Conservation (phyloP, 139 green algal genomes). For the Spirogloea muscicola region DNA sequence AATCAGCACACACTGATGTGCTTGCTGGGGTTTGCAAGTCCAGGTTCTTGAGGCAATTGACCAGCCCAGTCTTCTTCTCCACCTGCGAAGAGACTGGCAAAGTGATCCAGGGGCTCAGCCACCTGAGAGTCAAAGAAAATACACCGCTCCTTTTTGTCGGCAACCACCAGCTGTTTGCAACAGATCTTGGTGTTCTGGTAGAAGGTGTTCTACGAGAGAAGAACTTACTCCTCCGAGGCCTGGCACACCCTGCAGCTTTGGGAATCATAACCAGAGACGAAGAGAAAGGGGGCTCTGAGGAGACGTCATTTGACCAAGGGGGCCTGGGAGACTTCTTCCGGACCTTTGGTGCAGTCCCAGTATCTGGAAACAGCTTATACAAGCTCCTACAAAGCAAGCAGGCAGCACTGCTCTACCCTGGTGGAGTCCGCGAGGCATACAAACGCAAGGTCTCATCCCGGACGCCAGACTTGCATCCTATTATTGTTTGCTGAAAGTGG, state of each 20-base stretch:
- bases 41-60: slow-evolving; percentile 43
- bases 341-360: slow-evolving; percentile 86
- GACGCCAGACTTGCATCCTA: too few relatives aligned
- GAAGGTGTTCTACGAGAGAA: slow-evolving; percentile 63
- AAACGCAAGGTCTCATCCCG: slow-evolving; percentile 19
- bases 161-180: slow-evolving; percentile 84
- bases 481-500: too few relatives aligned
- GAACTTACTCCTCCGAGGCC: slow-evolving; percentile 67
- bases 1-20: too few relatives aligned
- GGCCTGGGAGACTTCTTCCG: slow-evolving; percentile 56
- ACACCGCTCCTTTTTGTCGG: slow-evolving; percentile 69
- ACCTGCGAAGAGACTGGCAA: slow-evolving; percentile 50
- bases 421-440: slow-evolving; percentile 11
- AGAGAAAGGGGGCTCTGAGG: too few relatives aligned
- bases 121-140: not conserved
- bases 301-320: too few relatives aligned
- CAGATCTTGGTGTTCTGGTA: slow-evolving; percentile 76
- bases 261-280: too few relatives aligned
- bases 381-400: slow-evolving; percentile 71
- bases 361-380: slow-evolving; percentile 72
- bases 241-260: slow-evolving; percentile 71
- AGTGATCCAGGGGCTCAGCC: slow-evolving; percentile 26
- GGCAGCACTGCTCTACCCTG: slow-evolving; percentile 81
- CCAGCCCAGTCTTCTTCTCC: slow-evolving; percentile 78
- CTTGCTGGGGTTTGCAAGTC: too few relatives aligned